Percentiles rank a stretch among this genome's conserved stretches.
phyloP scores from a whole-genome alignment of 768 basidiomycete species.

The Suillus placidus region DNA sequence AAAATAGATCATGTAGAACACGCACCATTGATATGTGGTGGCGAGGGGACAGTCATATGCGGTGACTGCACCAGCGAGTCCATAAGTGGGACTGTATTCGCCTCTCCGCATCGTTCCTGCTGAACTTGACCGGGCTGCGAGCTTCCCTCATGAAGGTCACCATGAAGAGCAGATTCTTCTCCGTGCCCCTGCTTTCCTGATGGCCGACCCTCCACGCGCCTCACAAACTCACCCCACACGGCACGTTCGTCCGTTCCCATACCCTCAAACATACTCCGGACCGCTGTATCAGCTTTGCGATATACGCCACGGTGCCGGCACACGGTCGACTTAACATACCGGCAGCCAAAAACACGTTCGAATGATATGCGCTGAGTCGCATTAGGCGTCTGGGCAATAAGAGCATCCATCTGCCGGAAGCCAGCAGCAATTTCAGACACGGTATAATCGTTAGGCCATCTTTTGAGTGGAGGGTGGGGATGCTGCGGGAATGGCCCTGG shows the following conservation, averaged over 20 bases:
- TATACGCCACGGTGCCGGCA: conserved; percentile 73
- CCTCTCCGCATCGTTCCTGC: conserved; percentile 25
- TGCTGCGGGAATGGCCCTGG: conserved; percentile 48
- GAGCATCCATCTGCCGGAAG: conserved; percentile 52
- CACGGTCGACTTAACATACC: conserved; percentile 75
- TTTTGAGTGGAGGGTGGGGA: conserved; percentile 65
- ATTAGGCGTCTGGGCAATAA: conserved; percentile 38
- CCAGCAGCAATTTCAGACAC: conserved; percentile 66
- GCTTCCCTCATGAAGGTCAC: conserved; percentile 15
- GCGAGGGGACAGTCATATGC: conserved; percentile 1
- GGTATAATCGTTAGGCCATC: conserved; percentile 79
- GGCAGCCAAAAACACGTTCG: conserved; percentile 68
- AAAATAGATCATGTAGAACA: not conserved
- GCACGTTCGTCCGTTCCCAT: conserved; percentile 59
- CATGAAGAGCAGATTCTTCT: conserved; percentile 25
- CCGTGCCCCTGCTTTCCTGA: conserved; percentile 28
- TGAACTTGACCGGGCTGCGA: conserved; percentile 10
- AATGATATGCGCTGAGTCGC: conserved; percentile 70
- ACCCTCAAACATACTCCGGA: conserved; percentile 55
- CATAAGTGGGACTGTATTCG: conserved; percentile 18
- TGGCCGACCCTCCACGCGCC: conserved; percentile 57
- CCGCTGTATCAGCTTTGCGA: conserved; percentile 51
- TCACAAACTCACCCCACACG: conserved; percentile 71
- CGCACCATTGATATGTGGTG: conserved; percentile 18
- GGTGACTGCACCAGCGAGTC: not conserved